Evolutionary conservation across 2,329 filamentous ascomycete genomes (phyloP).

Genomic region (Endocalyx cinctus): DNA sequence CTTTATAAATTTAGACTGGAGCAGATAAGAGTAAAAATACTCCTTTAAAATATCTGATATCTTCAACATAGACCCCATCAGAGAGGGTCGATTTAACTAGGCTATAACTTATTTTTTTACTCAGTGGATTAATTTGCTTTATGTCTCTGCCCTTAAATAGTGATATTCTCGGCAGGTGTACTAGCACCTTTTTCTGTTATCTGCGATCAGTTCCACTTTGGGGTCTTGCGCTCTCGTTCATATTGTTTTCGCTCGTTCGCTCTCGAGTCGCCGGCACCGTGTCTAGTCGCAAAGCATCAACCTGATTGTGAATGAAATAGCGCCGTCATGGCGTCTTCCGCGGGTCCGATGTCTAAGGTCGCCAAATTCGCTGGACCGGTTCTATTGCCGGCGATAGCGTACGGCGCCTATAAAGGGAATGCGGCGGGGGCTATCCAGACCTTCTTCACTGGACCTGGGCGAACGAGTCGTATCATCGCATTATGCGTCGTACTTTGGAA

Average conservation of each 20-base stretch:
- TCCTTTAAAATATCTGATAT: too few relatives aligned
- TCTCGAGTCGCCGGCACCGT: constrained; percentile 18
- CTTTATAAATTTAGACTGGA: too few relatives aligned
- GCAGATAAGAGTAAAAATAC: too few relatives aligned
- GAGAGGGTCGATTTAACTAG: too few relatives aligned
- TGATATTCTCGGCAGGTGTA: constrained; percentile 36
- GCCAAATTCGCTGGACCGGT: constrained; percentile 29
- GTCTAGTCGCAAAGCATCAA: constrained; percentile 5
- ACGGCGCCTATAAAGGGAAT: constrained; percentile 42
- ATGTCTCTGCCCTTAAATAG: constrained; percentile 22
- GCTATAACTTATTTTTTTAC: too few relatives aligned
- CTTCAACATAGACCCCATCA: too few relatives aligned
- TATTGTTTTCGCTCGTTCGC: constrained; percentile 30
- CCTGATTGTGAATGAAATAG: constrained; percentile 4
- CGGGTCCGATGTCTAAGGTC: constrained; percentile 13
- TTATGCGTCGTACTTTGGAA: constrained; percentile 58
- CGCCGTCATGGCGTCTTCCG: constrained; percentile 21
- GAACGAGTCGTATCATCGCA: constrained; percentile 47
- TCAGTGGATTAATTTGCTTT: too few relatives aligned
- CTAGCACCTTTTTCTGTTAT: constrained; percentile 36
- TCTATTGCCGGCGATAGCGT: constrained; percentile 41
- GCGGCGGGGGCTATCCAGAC: constrained; percentile 32
- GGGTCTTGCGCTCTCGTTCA: constrained; percentile 33
- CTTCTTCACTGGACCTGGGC: constrained; percentile 52
- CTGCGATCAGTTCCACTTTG: constrained; percentile 37